phyloP scores from a whole-genome alignment of 2,329 filamentous ascomycete species.

The Neopestalotiopsis clavispora region DNA sequence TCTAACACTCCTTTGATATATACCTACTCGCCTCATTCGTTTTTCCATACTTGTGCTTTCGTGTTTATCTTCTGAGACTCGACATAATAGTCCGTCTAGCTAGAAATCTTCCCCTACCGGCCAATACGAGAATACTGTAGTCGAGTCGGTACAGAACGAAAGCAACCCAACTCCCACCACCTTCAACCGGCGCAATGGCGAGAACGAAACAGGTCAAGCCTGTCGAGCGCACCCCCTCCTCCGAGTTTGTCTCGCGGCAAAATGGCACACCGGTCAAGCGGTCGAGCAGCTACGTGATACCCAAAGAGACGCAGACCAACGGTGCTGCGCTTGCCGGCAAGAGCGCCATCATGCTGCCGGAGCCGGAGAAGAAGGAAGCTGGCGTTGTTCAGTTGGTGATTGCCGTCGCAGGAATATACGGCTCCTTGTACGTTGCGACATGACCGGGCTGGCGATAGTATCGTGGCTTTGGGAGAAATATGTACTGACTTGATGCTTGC shows the following conservation, averaged over 20 bases:
- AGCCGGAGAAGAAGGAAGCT: slow-evolving; percentile 51
- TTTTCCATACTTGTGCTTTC: background rate
- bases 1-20: background rate
- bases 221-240: slow-evolving; percentile 68
- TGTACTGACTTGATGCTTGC: background rate
- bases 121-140: too few relatives aligned
- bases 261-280: slow-evolving; percentile 29
- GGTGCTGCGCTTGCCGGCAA: slow-evolving; percentile 26
- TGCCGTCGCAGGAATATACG: slow-evolving; percentile 94
- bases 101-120: too few relatives aligned
- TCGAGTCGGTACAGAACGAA: too few relatives aligned
- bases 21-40: background rate
- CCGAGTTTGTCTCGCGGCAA: slow-evolving; percentile 60
- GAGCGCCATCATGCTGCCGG: slow-evolving; percentile 23
- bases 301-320: slow-evolving; percentile 36
- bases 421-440: slow-evolving; percentile 76
- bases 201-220: slow-evolving; percentile 72
- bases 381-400: slow-evolving; percentile 79
- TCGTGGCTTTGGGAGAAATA: background rate
- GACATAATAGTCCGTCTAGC: too few relatives aligned
- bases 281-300: slow-evolving; percentile 32
- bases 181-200: slow-evolving; percentile 57
- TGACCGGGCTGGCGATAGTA: background rate
- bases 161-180: too few relatives aligned
- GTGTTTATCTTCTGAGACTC: background rate